Evolutionary conservation across 768 basidiomycete genomes (phyloP).

Genomic region (Lyophyllum shimeji): DNA sequence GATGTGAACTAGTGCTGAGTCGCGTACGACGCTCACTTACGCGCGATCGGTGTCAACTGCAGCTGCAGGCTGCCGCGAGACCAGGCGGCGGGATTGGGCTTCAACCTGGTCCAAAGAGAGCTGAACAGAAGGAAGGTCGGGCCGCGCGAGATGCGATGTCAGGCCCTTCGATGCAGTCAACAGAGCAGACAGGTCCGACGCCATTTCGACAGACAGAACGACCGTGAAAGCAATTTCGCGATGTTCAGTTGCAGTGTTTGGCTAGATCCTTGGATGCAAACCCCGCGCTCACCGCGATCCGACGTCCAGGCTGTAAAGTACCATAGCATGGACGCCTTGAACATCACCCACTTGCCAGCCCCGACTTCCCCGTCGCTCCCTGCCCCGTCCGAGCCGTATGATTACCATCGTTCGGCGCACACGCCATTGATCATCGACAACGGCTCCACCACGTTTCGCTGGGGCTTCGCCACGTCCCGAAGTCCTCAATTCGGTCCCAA

Average conservation of each 20-base stretch:
- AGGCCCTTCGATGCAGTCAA: slow-evolving; percentile 70
- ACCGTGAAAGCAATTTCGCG: neutral
- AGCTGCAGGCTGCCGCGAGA: slow-evolving; percentile 64
- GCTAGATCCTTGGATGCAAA: neutral
- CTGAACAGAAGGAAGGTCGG: slow-evolving; percentile 85
- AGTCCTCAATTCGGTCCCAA: slow-evolving; percentile 65
- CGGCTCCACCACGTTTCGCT: slow-evolving; percentile 79
- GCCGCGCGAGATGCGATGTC: slow-evolving; percentile 72
- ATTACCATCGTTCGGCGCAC: slow-evolving; percentile 42
- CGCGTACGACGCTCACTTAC: slow-evolving; percentile 39
- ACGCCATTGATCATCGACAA: slow-evolving; percentile 88
- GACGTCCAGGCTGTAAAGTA: neutral
- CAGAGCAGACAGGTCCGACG: slow-evolving; percentile 66
- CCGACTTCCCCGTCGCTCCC: slow-evolving; percentile 19
- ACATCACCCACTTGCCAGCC: slow-evolving; percentile 17
- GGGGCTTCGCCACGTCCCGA: slow-evolving; percentile 71
- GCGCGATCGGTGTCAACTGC: slow-evolving; percentile 72
- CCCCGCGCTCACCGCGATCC: neutral
- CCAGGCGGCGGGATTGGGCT: slow-evolving; percentile 83
- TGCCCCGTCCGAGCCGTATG: slow-evolving; percentile 44
- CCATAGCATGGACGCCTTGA: neutral
- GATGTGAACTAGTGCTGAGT: slow-evolving; percentile 3
- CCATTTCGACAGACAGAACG: slow-evolving; percentile 18
- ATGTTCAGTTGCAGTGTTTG: neutral
- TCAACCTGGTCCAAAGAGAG: slow-evolving; percentile 95